These are phyloP conservation scores for Cyberlindnera saturnus DNA, from an alignment of 805 yeast species.

Conservation along the genomic window DNA sequence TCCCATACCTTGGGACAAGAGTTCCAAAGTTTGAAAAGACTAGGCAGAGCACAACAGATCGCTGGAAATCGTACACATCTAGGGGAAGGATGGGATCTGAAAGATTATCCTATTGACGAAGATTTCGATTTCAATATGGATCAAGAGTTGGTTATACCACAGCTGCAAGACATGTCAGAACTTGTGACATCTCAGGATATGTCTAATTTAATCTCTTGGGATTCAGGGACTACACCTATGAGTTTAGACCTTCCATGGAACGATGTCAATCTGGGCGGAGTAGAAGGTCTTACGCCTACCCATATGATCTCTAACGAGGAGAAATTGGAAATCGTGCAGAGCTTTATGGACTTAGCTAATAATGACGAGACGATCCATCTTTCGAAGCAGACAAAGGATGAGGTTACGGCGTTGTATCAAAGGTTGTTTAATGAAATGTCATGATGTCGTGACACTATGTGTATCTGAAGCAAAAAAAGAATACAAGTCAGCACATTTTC, in stretches of 20 bases:
- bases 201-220: neutral
- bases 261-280: neutral
- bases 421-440: neutral
- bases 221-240: too few species aligned
- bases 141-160: slow-evolving; percentile 3
- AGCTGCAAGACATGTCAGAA: slow-evolving; percentile 22
- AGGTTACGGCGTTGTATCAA: slow-evolving; percentile 3
- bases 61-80: neutral
- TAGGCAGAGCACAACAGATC: slow-evolving; percentile 17
- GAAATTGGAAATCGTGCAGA: slow-evolving; percentile 4
- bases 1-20: slow-evolving; percentile 22
- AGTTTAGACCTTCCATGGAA: too few species aligned
- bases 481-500: neutral
- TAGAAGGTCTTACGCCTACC: neutral
- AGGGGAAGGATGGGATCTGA: neutral
- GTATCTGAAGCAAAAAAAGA: neutral
- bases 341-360: slow-evolving; percentile 8
- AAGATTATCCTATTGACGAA: neutral
- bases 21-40: slow-evolving; percentile 17
- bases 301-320: slow-evolving; percentile 2
- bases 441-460: too few species aligned
- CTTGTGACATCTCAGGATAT: slow-evolving; percentile 4
- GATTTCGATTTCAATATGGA: neutral
- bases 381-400: slow-evolving; percentile 8
- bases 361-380: slow-evolving; percentile 5